Evolutionary conservation across 2,329 filamentous ascomycete genomes (phyloP), one percentile per base, ranked within the genome.

Genomic region (Cladosporium halotolerans): DNA sequence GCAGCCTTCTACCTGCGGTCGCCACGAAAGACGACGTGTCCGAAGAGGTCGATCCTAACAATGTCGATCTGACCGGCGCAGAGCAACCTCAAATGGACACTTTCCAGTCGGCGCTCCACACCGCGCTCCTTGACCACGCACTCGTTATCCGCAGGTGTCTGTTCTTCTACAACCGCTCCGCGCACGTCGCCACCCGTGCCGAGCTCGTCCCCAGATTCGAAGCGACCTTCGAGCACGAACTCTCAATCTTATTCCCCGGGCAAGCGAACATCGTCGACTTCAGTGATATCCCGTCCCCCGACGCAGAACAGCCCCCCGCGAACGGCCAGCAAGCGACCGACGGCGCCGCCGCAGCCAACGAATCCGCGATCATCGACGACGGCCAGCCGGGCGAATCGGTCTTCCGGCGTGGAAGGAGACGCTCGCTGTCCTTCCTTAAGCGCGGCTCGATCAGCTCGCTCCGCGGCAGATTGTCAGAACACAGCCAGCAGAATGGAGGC

Each of bases 91-190:
- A 68, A 9, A 63, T 74, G 23, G 76, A 79, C 59, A 73, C 75
- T 2, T 78, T 90, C 62, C 85, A 95, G 59, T 88, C 81, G 45
- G 88, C 90, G 1, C 83, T 97, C 59, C 86, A 86, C 64, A 87
- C 91, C 68, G 88, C 89, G 0, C 78, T 97, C 31, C 80, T 95
- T 40, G 93, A 97, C 64, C 91, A 97, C 69, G 89, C 89, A 2
- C 80, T 95, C 55, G 85, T 89, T 69, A 83, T 97, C 62, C 90
- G 92, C 73, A 84, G 89, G 58, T 92, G 89, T 63, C 71, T 97
- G 7, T 58, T 77, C 77, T 68, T 78, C 79, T 55, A 82, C 80
- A 68, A 83, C 78, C 73, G 79, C 70, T 38, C 82, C 80, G 69
- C 81, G 76, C 68, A 78, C 73, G 70, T 82, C 80, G 68, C 76